Conservation (phyloP, 1,139 yeast species). For the Sporopachydermia cereana region DNA sequence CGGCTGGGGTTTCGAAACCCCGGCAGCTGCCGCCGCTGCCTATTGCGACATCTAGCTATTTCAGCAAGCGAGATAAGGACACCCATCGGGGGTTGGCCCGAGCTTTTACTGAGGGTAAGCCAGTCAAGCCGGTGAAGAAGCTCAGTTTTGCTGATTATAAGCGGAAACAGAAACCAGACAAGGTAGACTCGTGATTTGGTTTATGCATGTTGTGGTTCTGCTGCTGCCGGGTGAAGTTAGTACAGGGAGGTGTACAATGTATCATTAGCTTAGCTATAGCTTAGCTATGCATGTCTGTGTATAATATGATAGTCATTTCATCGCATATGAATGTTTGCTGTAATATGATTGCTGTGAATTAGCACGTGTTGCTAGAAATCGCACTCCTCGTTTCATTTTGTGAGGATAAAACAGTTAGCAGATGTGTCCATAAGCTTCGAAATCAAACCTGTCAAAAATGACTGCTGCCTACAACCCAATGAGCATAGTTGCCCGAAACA, state of each 20-base stretch:
- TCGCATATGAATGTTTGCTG: constrained; percentile 30
- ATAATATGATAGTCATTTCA: constrained; percentile 24
- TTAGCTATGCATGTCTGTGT: background rate
- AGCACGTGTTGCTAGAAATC: background rate
- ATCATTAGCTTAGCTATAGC: constrained; percentile 6
- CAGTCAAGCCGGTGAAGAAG: constrained; percentile 43
- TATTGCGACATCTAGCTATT: background rate
- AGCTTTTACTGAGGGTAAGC: constrained; percentile 8
- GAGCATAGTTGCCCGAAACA: background rate
- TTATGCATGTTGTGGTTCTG: constrained; percentile 2
- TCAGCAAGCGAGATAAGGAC: constrained; percentile 1
- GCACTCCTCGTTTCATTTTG: too few species aligned
- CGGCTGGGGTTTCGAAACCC: background rate
- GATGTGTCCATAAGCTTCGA: too few species aligned
- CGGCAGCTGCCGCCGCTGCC: background rate
- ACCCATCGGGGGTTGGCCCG: background rate
- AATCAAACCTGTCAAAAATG: too few species aligned
- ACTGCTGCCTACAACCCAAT: background rate
- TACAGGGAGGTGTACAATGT: background rate
- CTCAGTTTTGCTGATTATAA: constrained; percentile 77
- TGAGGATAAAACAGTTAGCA: too few species aligned
- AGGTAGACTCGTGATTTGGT: background rate
- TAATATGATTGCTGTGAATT: constrained; percentile 8
- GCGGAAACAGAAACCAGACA: constrained; percentile 42
- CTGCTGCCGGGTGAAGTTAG: background rate